phyloP scores from a whole-genome alignment of 306 rosid species.

The Quercus gilva region DNA sequence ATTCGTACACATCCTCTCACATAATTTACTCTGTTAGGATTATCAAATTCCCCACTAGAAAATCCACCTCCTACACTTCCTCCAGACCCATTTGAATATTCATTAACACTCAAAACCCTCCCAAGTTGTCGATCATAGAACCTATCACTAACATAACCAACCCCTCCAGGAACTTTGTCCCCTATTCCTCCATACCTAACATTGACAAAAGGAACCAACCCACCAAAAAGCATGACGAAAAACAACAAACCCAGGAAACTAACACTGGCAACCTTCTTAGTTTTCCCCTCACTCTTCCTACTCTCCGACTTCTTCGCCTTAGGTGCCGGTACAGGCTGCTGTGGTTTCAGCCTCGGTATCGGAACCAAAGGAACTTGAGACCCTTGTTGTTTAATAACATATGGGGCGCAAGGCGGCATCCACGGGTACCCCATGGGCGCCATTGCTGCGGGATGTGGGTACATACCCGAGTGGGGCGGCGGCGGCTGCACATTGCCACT shows the following conservation, averaged over 20 bases:
- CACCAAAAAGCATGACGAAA: constrained; percentile 79
- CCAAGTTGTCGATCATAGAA: constrained; percentile 46
- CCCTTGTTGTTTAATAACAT: constrained; percentile 74
- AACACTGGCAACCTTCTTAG: constrained; percentile 96
- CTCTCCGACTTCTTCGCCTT: constrained; percentile 51
- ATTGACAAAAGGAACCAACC: constrained; percentile 65
- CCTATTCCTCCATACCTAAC: constrained; percentile 53
- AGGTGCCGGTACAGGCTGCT: constrained; percentile 43
- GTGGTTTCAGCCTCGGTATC: constrained; percentile 84
- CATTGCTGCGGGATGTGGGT: constrained; percentile 70
- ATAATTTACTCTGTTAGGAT: constrained; percentile 27
- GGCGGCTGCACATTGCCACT: constrained; percentile 40
- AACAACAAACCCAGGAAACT: constrained; percentile 84
- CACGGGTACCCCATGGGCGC: constrained; percentile 75
- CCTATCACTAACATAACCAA: constrained; percentile 41
- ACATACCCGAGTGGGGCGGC: constrained; percentile 61
- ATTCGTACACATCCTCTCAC: constrained; percentile 35
- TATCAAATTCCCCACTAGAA: constrained; percentile 42
- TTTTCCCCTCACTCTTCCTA: constrained; percentile 65
- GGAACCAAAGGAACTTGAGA: constrained; percentile 91
- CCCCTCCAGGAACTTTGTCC: constrained; percentile 43
- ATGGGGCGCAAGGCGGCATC: constrained; percentile 66
- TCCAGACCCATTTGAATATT: constrained; percentile 46
- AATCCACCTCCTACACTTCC: constrained; percentile 33
- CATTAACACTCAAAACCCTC: constrained; percentile 51